phyloP scores from a whole-genome alignment of 1,284 basidiomycete genomes.

The Ustilago xerochloae region DNA sequence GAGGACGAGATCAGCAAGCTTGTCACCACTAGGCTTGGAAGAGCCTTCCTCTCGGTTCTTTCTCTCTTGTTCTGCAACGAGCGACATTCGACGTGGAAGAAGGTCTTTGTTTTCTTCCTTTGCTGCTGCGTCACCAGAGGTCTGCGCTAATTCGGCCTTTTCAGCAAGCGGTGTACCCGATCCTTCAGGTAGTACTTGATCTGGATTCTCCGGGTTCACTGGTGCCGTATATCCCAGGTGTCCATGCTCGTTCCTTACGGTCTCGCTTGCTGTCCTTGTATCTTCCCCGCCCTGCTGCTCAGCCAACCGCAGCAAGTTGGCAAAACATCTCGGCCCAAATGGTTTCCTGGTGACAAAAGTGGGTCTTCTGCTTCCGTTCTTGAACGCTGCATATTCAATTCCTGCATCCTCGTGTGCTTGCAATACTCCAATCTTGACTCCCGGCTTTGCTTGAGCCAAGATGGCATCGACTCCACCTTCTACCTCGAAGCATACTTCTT shows the following conservation, averaged over 20 bases:
- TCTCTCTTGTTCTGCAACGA: conserved; percentile 13
- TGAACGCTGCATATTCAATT: conserved; percentile 40
- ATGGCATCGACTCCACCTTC: conserved; percentile 42
- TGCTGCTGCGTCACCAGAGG: not conserved
- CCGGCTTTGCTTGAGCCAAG: conserved; percentile 39
- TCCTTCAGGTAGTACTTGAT: conserved; percentile 2
- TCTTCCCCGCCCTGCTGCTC: conserved; percentile 27
- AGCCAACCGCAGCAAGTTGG: conserved; percentile 36
- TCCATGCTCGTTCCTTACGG: conserved; percentile 20
- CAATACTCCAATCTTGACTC: conserved; percentile 52
- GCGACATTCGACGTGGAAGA: conserved; percentile 12
- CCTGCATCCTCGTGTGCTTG: conserved; percentile 52
- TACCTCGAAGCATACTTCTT: conserved; percentile 42
- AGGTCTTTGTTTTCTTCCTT: conserved; percentile 8
- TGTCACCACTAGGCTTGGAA: conserved; percentile 11
- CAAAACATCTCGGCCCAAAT: conserved; percentile 50
- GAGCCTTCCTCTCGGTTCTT: conserved; percentile 12
- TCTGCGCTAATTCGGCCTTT: not conserved
- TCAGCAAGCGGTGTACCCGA: conserved; percentile 11
- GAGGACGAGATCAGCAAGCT: conserved; percentile 38
- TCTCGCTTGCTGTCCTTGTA: conserved; percentile 9
- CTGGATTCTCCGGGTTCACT: conserved; percentile 12
- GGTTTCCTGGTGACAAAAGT: conserved; percentile 55
- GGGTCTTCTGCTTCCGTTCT: conserved; percentile 38
- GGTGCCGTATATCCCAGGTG: conserved; percentile 40